Evolutionary conservation across 352 stramenopile genomes (phyloP), one percentile per base, ranked within the genome.

Genomic region (Phytopythium mirpurense): DNA sequence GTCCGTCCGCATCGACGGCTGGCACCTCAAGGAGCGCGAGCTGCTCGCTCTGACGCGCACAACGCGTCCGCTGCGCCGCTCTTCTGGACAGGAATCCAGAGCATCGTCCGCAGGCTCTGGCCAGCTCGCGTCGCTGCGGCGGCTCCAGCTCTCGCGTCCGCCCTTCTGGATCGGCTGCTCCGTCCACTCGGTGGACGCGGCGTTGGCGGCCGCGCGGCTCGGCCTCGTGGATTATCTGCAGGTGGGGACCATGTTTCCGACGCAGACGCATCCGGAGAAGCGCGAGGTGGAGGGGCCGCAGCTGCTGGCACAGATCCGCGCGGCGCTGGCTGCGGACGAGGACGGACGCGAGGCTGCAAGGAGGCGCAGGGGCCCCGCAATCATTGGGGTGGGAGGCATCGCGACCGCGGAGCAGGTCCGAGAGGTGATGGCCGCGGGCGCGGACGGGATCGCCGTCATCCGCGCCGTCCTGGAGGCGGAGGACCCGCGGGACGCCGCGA

Each of bases 181-280:
- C 0, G 73, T 81, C 46, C 73, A 84, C 37, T 65, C 58, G 3
- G 59, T 72, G 1, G 51, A 60, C 9, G 41, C 58, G 0, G 74
- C 70, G 0, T 3, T 69, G 1, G 18, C 37, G 18, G 74, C 74
- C 3, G 50, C 55, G 16, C 29, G 44, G 3, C 45, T 63, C 2
- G 66, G 59, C 3, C 51, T 74, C 3, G 53, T 70, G 3, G 68
- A 73, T 36, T 82, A 82, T 34, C 48, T 84, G 10, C 74, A 84
- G 48, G 74, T 82, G 26, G 74, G 74, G 2, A 84, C 74, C 14
- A 84, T 84, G 74, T 84, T 84, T 40, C 45, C 51, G 2, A 84
- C 74, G 12, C 32, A 49, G 12, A 78, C 74, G 1, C 74, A 84
- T 14, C 74, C 74, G 2, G 74, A 84, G 23, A 84, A 84, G 57